Base-by-base conservation (phyloP, 2,329 filamentous ascomycete genomes). In the Hawksworthiomyces lignivorus region DNA sequence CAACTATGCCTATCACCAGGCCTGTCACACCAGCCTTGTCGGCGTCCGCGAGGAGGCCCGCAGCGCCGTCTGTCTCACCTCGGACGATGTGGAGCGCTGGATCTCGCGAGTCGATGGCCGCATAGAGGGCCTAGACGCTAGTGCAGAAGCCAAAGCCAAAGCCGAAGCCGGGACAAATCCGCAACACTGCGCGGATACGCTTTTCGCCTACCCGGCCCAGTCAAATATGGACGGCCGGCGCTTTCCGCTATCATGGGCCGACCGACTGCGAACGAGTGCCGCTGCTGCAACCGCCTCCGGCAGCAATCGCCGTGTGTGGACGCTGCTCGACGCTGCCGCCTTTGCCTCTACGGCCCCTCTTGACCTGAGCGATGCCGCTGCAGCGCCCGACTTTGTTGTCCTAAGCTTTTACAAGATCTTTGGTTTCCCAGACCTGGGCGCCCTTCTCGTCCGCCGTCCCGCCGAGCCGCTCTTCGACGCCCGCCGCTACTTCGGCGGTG, bases 381-480 rank as follows among this genome's bases (percentile, higher is more conserved):
- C 63, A 1, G 79, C 83, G 0, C 85, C 90, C 1, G 90, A 97
- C 58, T 97, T 97, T 51, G 82, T 78, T 0, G 84, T 87, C 0
- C 56, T 97, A 31, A 96, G 89, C 60, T 80, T 97, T 49, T 94
- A 96, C 66, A 98, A 97, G 60, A 89, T 96, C n/a, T 97, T 97
- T 59, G 90, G 92, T 1, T 96, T 96, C 50, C 90, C 90, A 0
- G 87, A 97, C 57, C 68, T 97, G 2, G 90, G 90, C 2, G 88
- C 82, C 2, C 64, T 98, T 44, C 79, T 97, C 22, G 79, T 97
- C 11, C 79, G 84, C 31, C 88, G 86, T 52, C 70, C 76, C 24
- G 76, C 84, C 11, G 77, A 75, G 7, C 59, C 71, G 29, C 57
- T 82, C 4, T 80, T 95, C 35, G 66, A 74, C 24, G 67, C 69